phyloP scores from a whole-genome alignment of 768 basidiomycete species.

The Suillus clintonianus region DNA sequence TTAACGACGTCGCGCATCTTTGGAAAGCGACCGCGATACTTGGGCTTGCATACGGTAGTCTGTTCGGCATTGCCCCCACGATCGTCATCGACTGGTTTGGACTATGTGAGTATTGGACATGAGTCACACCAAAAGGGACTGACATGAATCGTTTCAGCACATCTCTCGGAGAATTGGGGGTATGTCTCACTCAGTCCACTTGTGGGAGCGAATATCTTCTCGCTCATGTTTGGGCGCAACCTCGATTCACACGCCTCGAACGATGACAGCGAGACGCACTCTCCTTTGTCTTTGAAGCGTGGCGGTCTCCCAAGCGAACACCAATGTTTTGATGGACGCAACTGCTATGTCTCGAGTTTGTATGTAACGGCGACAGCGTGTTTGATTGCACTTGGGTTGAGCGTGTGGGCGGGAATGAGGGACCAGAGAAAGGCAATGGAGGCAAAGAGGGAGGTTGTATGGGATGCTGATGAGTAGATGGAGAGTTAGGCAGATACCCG shows the following conservation, averaged over 20 bases:
- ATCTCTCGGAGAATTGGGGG: conserved; percentile 88
- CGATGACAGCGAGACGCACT: conserved; percentile 1
- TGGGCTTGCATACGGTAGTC: conserved; percentile 62
- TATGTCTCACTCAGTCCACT: conserved; percentile 73
- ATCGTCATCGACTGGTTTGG: conserved; percentile 90
- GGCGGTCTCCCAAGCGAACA: conserved; percentile 33
- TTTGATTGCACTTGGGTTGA: conserved; percentile 36
- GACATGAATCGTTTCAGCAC: conserved; percentile 38
- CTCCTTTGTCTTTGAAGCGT: background rate
- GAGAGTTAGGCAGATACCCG: background rate
- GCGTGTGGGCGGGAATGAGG: conserved; percentile 38
- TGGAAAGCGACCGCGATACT: conserved; percentile 51
- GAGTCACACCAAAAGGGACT: background rate
- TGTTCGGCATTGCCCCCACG: conserved; percentile 76
- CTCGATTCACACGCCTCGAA: conserved; percentile 66
- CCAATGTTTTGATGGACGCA: conserved; percentile 56
- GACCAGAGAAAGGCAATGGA: conserved; percentile 34
- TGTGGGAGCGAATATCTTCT: conserved; percentile 81
- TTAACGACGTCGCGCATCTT: conserved; percentile 59
- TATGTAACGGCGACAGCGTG: conserved; percentile 46
- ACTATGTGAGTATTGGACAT: conserved; percentile 55
- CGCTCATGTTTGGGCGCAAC: conserved; percentile 79
- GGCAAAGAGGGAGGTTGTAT: conserved; percentile 27
- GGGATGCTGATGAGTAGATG: conserved; percentile 20
- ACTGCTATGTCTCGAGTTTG: conserved; percentile 62